Evolutionary conservation across 2,329 filamentous ascomycete genomes (phyloP).

Genomic region (Allantophomopsis lycopodina): DNA sequence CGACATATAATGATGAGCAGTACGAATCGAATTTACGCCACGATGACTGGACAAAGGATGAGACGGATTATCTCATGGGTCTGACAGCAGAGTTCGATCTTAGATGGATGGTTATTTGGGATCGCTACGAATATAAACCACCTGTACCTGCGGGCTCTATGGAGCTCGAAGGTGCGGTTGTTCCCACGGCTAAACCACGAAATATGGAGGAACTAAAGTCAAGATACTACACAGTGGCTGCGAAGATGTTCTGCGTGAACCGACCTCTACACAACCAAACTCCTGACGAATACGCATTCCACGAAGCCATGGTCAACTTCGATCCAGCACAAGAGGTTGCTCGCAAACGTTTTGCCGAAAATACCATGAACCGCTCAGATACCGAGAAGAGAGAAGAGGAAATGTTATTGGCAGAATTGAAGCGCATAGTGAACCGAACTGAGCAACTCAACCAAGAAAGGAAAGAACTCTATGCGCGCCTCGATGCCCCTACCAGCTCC

Average conservation of each 20-base stretch:
- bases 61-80: constrained; percentile 82
- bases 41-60: constrained; percentile 76
- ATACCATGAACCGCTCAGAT: constrained; percentile 63
- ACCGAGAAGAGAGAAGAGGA: constrained; percentile 92
- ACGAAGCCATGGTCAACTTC: constrained; percentile 79
- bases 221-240: constrained; percentile 78
- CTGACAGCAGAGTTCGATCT: constrained; percentile 68
- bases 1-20: constrained; percentile 75
- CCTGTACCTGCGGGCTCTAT: constrained; percentile 27
- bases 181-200: constrained; percentile 36
- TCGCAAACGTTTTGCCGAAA: constrained; percentile 74
- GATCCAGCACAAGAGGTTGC: constrained; percentile 65
- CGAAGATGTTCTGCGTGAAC: constrained; percentile 67
- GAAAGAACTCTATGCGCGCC: constrained; percentile 70
- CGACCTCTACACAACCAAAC: constrained; percentile 82
- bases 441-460: constrained; percentile 81
- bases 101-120: constrained; percentile 83
- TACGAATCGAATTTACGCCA: constrained; percentile 64
- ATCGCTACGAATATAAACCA: constrained; percentile 70
- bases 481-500: constrained; percentile 66
- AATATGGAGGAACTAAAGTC: constrained; percentile 84
- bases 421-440: constrained; percentile 78
- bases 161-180: constrained; percentile 33
- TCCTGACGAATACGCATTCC: constrained; percentile 64
- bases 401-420: constrained; percentile 75